Evolutionary conservation across 1,284 basidiomycete species (phyloP), one percentile per base, ranked within the genome.

Genomic region (Kwoniella shivajii): DNA sequence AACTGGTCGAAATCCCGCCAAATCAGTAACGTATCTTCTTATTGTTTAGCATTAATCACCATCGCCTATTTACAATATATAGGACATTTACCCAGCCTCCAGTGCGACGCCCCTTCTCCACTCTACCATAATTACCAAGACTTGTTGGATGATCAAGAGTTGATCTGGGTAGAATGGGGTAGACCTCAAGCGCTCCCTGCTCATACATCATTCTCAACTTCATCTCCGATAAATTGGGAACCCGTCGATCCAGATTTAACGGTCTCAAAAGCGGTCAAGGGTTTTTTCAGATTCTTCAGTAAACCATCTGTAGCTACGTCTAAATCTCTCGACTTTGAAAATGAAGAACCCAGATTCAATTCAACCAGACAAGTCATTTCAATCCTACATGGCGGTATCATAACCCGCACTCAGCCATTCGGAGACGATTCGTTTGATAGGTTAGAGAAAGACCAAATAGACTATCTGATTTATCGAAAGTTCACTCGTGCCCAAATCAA

Each of bases 261-360:
- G 2, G 45, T 26, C 9, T 16, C 30, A 13, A 11, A 47, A 34
- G 45, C 31, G 20, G 20, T 47, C 6, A 47, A 33, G 36, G 45
- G 45, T 16, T 47, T 47, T 30, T 47, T 47, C 43, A 29, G 11
- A n/a, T 31, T 13, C 31, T 45, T 45, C n/a, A 45, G 43, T 36
- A 4, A 33, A 39, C n/a, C 11, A 10, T 39, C n/a, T n/a, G 18
- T n/a, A n/a, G n/a, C n/a, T n/a, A n/a, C n/a, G n/a, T n/a, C n/a
- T n/a, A n/a, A n/a, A n/a, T n/a, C n/a, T n/a, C n/a, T n/a, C n/a
- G n/a, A n/a, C n/a, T n/a, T n/a, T n/a, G 43, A 45, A 10, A n/a
- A 36, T 36, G 7, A 11, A 33, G 43, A 31, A 9, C 43, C 33
- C n/a, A n/a, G n/a, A n/a, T 47, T 47, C n/a, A 36, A 24, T 13